Evolutionary conservation across 306 rosid genomes (phyloP), one percentile per base, ranked within the genome.

Genomic region (Dryas octopetala): DNA sequence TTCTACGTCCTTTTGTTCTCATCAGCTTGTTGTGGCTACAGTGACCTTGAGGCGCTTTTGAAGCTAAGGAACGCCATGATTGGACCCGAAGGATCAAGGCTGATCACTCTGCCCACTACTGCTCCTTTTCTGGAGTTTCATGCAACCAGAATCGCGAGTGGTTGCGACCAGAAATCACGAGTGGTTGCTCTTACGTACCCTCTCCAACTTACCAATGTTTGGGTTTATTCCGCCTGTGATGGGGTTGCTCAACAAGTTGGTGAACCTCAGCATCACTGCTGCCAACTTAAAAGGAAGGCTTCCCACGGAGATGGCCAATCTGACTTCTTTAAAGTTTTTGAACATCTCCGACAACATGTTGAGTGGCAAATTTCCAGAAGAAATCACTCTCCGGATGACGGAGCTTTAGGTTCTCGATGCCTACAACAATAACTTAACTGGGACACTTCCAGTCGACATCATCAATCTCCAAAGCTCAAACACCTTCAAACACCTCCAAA

Each of bases 261-360:
- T 83, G n/a, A 82, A 68, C 49, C 88, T 94, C 71, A 85, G 86
- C 1, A 9, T 94, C 9, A 23, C 86, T 3, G 40, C 1, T n/a
- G 15, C 78, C 79, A 90, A 83, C 51, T 90, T 91, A 74, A 88
- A 88, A 0, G 91, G 93, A 0, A 1, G 5, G 5, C 87, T 91
- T 9, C 98, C 97, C 0, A 10, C 9, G 23, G 89, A 88, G 79
- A 68, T 94, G 38, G 83, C 83, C 1, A 87, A 80, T 13, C 96
- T 91, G 49, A 79, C 89, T 17, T 84, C 89, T 7, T 88, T 94
- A 14, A 85, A 66, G 69, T 7, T 58, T 46, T 71, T 94, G n/a
- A 91, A 90, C 62, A 61, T 94, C 71, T 91, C 98, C 6, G 84
- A 83, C 85, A 94, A 94, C 86, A 0, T 1, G 16, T 83, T 94